Conservation (phyloP, 2,329 filamentous ascomycete genomes). For the Aureobasidium vineae region DNA sequence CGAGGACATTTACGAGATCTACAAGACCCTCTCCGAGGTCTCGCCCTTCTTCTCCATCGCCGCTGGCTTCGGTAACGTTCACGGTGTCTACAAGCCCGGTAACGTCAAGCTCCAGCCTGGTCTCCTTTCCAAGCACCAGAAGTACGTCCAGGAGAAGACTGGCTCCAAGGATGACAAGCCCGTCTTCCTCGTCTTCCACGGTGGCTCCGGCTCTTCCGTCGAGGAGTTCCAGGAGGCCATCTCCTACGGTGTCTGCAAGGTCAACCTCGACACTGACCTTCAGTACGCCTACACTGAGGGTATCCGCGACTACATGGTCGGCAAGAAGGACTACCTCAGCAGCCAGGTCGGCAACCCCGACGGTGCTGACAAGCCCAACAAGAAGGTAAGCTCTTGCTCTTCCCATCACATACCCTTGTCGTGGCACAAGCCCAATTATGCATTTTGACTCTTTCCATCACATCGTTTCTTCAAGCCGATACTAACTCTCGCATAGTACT, state of each 20-base stretch:
- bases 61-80: slow-evolving; percentile 97
- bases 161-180: slow-evolving; percentile 75
- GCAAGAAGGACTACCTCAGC: slow-evolving; percentile 92
- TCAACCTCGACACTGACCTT: slow-evolving; percentile 98
- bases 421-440: too few relatives aligned
- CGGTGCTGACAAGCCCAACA: slow-evolving; percentile 96
- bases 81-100: slow-evolving; percentile 98
- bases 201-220: slow-evolving; percentile 88
- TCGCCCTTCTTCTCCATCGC: slow-evolving; percentile 97
- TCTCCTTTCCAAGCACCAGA: slow-evolving; percentile 95
- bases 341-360: slow-evolving; percentile 92
- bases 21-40: slow-evolving; percentile 79
- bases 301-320: slow-evolving; percentile 90
- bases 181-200: slow-evolving; percentile 99
- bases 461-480: slow-evolving; percentile 31
- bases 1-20: slow-evolving; percentile 90
- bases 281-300: slow-evolving; percentile 91
- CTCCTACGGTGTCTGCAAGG: slow-evolving; percentile 93
- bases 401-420: neutral
- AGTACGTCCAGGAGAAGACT: slow-evolving; percentile 79
- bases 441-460: slow-evolving; percentile 25
- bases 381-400: slow-evolving; percentile 60
- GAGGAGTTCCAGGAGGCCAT: slow-evolving; percentile 89
- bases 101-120: slow-evolving; percentile 97
- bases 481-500: slow-evolving; percentile 39